Evolutionary conservation across 208 protist species (phyloP).

Genomic region (Borovskyia barvae): DNA sequence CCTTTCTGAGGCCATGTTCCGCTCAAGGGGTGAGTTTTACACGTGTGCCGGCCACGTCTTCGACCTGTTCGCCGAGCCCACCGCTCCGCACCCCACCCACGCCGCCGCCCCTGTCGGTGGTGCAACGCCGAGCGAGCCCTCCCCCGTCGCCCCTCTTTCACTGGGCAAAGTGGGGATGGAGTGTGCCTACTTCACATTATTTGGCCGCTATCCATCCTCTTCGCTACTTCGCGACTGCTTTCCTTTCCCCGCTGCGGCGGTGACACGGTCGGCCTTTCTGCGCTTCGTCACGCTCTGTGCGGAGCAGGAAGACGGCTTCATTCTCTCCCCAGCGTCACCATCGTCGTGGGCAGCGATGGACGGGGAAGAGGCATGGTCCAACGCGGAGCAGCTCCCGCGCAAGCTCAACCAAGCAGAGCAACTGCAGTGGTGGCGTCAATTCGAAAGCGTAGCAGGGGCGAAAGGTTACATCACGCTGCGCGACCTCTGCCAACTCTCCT

Average conservation of each 20-base stretch:
- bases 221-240: constrained; percentile 16
- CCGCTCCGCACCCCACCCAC: neutral
- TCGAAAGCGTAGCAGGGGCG: constrained; percentile 44
- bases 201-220: constrained; percentile 19
- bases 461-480: constrained; percentile 55
- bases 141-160: too few relatives aligned
- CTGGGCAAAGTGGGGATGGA: constrained; percentile 10
- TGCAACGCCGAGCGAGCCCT: neutral
- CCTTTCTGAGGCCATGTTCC: constrained; percentile 35
- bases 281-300: constrained; percentile 21
- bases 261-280: constrained; percentile 9
- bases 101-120: neutral
- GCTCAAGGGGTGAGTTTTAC: constrained; percentile 43
- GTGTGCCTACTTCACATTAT: constrained; percentile 28
- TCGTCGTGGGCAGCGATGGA: neutral
- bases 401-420: neutral
- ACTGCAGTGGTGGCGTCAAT: constrained; percentile 33
- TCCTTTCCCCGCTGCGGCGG: neutral
- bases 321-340: neutral
- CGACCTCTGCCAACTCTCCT: constrained; percentile 19
- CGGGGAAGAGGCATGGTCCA: too few relatives aligned
- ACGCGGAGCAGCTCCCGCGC: neutral
- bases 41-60: constrained; percentile 48
- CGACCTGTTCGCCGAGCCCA: constrained; percentile 24
- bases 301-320: constrained; percentile 19